Evolutionary conservation across 352 stramenopile genomes (phyloP), one percentile per base, ranked within the genome.

Genomic region (Phytophthora multivora): DNA sequence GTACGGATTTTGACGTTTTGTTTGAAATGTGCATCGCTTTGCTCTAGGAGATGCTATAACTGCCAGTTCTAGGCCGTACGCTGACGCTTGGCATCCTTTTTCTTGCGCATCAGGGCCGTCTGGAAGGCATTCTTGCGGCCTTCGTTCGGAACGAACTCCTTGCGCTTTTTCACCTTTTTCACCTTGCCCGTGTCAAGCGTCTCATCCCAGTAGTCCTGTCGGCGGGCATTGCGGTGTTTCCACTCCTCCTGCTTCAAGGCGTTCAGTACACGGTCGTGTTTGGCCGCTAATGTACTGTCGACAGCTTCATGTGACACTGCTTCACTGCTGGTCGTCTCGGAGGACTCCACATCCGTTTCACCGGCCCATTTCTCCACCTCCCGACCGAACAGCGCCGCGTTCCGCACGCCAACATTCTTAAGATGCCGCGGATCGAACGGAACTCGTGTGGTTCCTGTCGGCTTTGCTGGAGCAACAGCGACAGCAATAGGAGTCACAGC

Each of bases 141-240:
- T 79, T 95, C 71, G 56, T 95, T 95, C 7, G 82, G 25, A 13
- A 90, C 69, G 55, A 95, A 95, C 46, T 89, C 82, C 48, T 91
- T 93, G 50, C 83, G 80, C 63, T 91, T 91, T 70, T 91, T 91
- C 48, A 93, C 64, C 69, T 93, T 95, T 57, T 93, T 93, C 8
- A 86, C 50, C 49, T 95, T 90, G 33, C 86, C 86, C 8, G 53
- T 48, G 55, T 95, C 86, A 2, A 95, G 71, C 16, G 79, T 79
- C 36, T 90, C 82, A 53, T 95, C 78, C 86, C 86, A 95, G 28
- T 79, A 83, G 65, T 90, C 86, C 45, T 88, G 84, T 13, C 81
- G 81, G 15, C 74, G 74, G 5, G 75, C 73, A 28, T 87, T 88
- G 36, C 85, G 85, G 47, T 83, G 73, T 43, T 88, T 79, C 73